Conservation (phyloP, 495 filamentous ascomycete species). For the Aspergillus egyptiacus region DNA sequence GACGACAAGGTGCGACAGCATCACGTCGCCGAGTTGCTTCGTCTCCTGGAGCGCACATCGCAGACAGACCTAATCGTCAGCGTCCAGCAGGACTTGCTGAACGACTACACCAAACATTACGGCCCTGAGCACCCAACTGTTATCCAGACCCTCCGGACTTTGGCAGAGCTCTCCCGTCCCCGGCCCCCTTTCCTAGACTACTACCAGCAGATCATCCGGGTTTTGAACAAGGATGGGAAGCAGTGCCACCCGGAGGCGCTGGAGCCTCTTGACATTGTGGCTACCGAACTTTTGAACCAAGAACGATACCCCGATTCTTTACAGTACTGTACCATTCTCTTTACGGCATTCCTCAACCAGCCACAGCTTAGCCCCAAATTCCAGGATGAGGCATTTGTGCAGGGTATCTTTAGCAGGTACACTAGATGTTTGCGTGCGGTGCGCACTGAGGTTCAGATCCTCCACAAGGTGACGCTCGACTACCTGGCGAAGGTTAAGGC, state of each 20-base stretch:
- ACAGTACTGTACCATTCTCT: constrained; percentile 29
- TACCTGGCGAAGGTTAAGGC: constrained; percentile 30
- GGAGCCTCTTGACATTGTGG: constrained; percentile 33
- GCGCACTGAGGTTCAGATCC: constrained; percentile 26
- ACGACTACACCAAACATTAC: constrained; percentile 33
- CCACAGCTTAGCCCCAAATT: constrained; percentile 30
- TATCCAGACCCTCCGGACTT: constrained; percentile 28
- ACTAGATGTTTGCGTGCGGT: constrained; percentile 31
- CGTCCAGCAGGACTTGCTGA: constrained; percentile 32
- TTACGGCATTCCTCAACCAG: constrained; percentile 28
- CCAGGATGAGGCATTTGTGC: constrained; percentile 29
- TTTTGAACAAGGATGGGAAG: constrained; percentile 32
- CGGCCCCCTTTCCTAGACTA: constrained; percentile 36
- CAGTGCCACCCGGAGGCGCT: constrained; percentile 31
- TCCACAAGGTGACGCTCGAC: constrained; percentile 32
- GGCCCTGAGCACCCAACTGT: constrained; percentile 28
- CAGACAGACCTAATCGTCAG: constrained; percentile 32
- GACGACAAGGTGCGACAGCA: constrained; percentile 32
- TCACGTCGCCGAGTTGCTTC: constrained; percentile 26
- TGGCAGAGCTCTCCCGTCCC: constrained; percentile 34
- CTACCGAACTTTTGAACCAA: constrained; percentile 35
- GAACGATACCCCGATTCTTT: constrained; percentile 35
- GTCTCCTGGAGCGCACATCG: constrained; percentile 25
- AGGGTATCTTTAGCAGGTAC: constrained; percentile 31
- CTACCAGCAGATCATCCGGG: constrained; percentile 34